phyloP scores from a whole-genome alignment of 345 rosid genomes.

The Corchorus olitorius region DNA sequence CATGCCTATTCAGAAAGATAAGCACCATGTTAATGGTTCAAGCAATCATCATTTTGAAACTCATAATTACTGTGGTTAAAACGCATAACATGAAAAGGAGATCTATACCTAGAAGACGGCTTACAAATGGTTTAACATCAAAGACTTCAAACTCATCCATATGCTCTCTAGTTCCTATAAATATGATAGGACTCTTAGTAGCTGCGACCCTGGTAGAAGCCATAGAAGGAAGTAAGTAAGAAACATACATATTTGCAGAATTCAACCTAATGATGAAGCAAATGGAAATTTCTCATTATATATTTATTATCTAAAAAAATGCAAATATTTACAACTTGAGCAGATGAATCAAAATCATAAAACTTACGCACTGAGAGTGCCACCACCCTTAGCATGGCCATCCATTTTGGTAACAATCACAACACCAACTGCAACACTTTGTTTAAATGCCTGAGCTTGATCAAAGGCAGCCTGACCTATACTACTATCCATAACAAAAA shows the following conservation, averaged over 20 bases:
- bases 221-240: constrained; percentile 13
- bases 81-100: neutral
- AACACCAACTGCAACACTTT: constrained; percentile 90
- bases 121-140: constrained; percentile 87
- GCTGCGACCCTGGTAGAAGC: constrained; percentile 76
- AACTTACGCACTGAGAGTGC: constrained; percentile 96
- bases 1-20: constrained; percentile 52
- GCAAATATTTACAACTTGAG: too few species aligned
- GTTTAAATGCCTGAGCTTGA: constrained; percentile 94
- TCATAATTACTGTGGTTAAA: neutral
- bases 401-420: constrained; percentile 95
- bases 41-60: constrained; percentile 6
- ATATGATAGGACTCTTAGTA: constrained; percentile 93
- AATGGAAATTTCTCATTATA: constrained; percentile 16
- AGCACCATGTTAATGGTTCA: neutral
- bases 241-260: neutral
- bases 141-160: constrained; percentile 94
- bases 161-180: constrained; percentile 92
- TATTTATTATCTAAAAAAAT: too few species aligned
- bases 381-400: constrained; percentile 99
- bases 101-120: constrained; percentile 76
- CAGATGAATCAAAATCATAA: neutral
- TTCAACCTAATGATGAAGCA: neutral
- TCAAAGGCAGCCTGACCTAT: constrained; percentile 96
- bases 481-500: constrained; percentile 96